These are phyloP conservation scores for Carpinus viminea DNA, from an alignment of 306 rosid species.

Conservation along the genomic window DNA sequence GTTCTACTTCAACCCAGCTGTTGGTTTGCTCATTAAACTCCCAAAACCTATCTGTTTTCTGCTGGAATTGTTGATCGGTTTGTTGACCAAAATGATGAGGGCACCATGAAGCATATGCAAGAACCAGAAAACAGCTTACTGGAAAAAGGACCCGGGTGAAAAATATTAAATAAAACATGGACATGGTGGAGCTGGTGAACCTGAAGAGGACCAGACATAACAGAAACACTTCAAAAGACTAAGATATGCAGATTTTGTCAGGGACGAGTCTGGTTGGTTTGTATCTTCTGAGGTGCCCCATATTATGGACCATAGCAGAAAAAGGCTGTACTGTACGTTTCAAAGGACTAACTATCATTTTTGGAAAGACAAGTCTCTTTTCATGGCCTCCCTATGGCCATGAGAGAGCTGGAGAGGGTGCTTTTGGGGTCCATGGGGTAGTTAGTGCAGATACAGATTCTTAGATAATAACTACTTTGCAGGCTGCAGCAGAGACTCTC, in stretches of 20 bases:
- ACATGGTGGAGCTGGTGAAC: slow-evolving; percentile 46
- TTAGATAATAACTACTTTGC: slow-evolving; percentile 21
- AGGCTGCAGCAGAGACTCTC: background rate
- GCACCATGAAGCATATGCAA: slow-evolving; percentile 52
- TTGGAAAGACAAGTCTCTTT: background rate
- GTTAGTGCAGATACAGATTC: slow-evolving; percentile 29
- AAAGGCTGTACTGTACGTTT: slow-evolving; percentile 19
- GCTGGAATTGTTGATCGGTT: slow-evolving; percentile 53
- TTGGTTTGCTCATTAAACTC: slow-evolving; percentile 65
- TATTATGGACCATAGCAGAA: slow-evolving; percentile 40
- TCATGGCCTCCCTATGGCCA: slow-evolving; percentile 17
- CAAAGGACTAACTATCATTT: slow-evolving; percentile 26
- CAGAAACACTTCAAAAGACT: slow-evolving; percentile 22
- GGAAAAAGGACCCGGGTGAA: slow-evolving; percentile 48
- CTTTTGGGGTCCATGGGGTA: slow-evolving; percentile 33
- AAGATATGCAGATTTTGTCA: slow-evolving; percentile 23
- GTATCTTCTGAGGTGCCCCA: slow-evolving; percentile 34
- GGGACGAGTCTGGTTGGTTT: slow-evolving; percentile 26
- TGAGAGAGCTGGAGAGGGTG: slow-evolving; percentile 12
- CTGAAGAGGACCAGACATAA: slow-evolving; percentile 22
- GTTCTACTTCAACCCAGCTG: slow-evolving; percentile 76
- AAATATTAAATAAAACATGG: slow-evolving; percentile 49
- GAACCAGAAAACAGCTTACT: slow-evolving; percentile 28
- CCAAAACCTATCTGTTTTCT: slow-evolving; percentile 81
- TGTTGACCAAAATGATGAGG: slow-evolving; percentile 50